These are phyloP conservation scores for Aphanocladium album DNA, from an alignment of 2,329 filamentous ascomycete genomes.

Conservation along the genomic window DNA sequence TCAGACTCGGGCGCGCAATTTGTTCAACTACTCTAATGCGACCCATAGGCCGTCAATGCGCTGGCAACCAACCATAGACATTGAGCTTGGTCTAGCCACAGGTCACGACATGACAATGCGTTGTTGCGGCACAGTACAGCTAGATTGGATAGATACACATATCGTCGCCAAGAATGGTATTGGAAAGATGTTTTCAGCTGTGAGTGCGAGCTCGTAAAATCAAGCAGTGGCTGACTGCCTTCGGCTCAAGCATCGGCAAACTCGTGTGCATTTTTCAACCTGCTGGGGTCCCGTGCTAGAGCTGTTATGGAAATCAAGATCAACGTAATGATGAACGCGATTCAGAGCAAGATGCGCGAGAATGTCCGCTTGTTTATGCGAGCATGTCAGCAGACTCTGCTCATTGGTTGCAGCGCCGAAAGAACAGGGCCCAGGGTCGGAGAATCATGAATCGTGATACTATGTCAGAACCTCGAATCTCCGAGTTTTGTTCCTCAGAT, in stretches of 20 bases:
- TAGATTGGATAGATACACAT: too few species aligned
- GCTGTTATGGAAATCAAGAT: background rate
- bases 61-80: background rate
- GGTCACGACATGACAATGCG: background rate
- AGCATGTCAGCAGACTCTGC: background rate
- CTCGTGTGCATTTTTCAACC: background rate
- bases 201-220: too few species aligned
- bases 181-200: too few species aligned
- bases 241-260: background rate
- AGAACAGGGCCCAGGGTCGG: background rate
- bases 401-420: background rate
- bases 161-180: background rate
- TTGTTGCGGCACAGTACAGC: background rate
- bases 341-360: constrained; percentile 1
- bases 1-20: background rate
- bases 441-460: background rate
- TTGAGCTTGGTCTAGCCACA: background rate
- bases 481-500: background rate
- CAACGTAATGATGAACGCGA: background rate
- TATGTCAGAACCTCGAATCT: background rate
- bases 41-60: background rate
- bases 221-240: background rate
- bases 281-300: background rate
- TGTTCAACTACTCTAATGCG: background rate
- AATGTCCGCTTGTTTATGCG: background rate